Evolutionary conservation across 805 yeast species (phyloP).

Genomic region (Wickerhamiella galacta): DNA sequence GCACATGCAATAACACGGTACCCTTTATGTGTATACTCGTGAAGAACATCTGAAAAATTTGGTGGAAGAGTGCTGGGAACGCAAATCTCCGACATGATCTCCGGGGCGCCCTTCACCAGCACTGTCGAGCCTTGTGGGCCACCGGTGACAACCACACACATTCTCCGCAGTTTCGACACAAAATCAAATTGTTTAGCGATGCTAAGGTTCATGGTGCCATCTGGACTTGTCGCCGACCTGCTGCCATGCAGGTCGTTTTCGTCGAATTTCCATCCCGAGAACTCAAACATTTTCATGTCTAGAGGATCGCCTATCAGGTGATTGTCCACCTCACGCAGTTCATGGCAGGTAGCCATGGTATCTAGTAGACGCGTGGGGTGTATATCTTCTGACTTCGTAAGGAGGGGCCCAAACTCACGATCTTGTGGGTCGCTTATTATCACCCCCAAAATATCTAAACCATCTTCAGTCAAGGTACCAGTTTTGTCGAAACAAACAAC

Average conservation of each 20-base stretch:
- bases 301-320: conserved; percentile 86
- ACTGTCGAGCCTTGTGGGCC: conserved; percentile 27
- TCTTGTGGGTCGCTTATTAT: conserved; percentile 25
- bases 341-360: conserved; percentile 63
- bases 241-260: conserved; percentile 35
- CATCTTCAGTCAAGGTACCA: conserved; percentile 95
- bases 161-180: conserved; percentile 66
- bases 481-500: conserved; percentile 90
- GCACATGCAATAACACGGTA: conserved; percentile 94
- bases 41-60: conserved; percentile 55
- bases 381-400: conserved; percentile 9
- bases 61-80: conserved; percentile 51
- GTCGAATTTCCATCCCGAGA: conserved; percentile 57
- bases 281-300: conserved; percentile 85
- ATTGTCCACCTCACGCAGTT: conserved; percentile 60
- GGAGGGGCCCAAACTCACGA: conserved; percentile 13
- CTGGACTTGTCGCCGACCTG: conserved; percentile 6
- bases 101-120: conserved; percentile 94
- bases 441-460: conserved; percentile 69
- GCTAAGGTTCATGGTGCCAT: conserved; percentile 19
- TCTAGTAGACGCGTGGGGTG: conserved; percentile 10
- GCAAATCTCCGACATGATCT: conserved; percentile 70
- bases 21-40: conserved; percentile 83
- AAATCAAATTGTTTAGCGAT: conserved; percentile 58
- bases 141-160: conserved; percentile 61